phyloP scores from a whole-genome alignment of 2,329 filamentous ascomycete genomes.

The Cercospora janseana region DNA sequence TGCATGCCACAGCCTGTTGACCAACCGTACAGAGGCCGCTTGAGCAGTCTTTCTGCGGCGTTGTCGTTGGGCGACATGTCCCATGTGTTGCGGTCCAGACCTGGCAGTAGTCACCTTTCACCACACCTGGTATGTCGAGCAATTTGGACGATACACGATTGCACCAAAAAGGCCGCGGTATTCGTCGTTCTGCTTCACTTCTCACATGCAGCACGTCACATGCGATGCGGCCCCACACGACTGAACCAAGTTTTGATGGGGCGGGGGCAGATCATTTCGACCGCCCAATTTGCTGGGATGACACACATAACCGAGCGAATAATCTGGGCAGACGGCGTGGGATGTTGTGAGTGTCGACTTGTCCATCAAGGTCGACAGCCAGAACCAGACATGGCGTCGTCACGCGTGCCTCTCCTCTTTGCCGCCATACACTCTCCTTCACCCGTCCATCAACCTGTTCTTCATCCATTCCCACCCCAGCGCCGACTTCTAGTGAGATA shows the following conservation, averaged over 20 bases:
- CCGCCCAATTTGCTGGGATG: too few species aligned
- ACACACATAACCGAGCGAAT: too few species aligned
- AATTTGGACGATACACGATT: too few species aligned
- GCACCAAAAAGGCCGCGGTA: too few species aligned
- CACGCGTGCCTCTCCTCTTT: neutral
- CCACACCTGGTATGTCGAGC: too few species aligned
- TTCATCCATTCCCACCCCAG: neutral
- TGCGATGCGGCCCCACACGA: neutral
- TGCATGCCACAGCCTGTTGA: neutral
- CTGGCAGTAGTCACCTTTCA: neutral
- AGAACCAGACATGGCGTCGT: neutral
- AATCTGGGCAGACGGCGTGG: neutral
- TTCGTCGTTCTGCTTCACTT: too few species aligned
- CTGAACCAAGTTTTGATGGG: slow-evolving; percentile 1
- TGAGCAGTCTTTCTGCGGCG: slow-evolving; percentile 40
- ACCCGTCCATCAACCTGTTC: neutral
- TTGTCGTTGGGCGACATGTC: slow-evolving; percentile 30
- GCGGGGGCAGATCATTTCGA: neutral
- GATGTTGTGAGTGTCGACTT: neutral
- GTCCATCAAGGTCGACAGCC: slow-evolving; percentile 8
- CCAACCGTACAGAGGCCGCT: slow-evolving; percentile 52
- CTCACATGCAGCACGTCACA: neutral
- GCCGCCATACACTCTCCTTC: neutral
- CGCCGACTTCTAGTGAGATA: neutral
- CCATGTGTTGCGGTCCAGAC: slow-evolving; percentile 4